phyloP scores from a whole-genome alignment of 805 yeast genomes.

The Candida tibetensis region DNA sequence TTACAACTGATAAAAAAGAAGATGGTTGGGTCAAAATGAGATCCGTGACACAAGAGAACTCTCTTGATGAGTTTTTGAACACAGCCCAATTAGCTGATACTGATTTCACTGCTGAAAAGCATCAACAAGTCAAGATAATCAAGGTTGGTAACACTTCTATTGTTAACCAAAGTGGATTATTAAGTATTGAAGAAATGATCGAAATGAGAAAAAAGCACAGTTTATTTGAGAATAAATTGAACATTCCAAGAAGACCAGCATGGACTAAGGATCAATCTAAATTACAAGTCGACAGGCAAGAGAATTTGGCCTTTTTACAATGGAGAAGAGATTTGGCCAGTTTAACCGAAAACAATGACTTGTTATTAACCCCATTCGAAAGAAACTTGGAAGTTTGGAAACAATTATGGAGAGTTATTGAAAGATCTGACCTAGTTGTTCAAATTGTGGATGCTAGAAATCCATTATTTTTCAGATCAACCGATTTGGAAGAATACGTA shows the following conservation, averaged over 20 bases:
- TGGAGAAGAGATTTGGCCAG: constrained; percentile 92
- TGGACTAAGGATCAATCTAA: constrained; percentile 77
- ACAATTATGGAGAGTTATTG: constrained; percentile 97
- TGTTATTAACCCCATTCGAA: constrained; percentile 92
- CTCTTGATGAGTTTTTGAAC: constrained; percentile 89
- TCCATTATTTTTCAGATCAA: constrained; percentile 85
- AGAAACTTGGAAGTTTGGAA: constrained; percentile 97
- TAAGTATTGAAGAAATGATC: constrained; percentile 65
- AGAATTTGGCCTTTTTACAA: constrained; percentile 83
- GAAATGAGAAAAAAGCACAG: constrained; percentile 60
- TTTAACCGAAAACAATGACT: constrained; percentile 79
- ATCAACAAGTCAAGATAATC: constrained; percentile 79
- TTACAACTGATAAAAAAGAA: constrained; percentile 80
- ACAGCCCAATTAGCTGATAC: constrained; percentile 96
- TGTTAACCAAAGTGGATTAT: constrained; percentile 43
- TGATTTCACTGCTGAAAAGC: constrained; percentile 90
- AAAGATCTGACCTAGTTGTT: constrained; percentile 88
- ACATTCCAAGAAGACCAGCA: constrained; percentile 88
- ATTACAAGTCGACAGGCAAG: constrained; percentile 77
- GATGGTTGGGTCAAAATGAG: constrained; percentile 87
- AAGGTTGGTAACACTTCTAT: constrained; percentile 57
- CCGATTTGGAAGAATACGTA: constrained; percentile 83
- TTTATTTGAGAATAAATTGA: constrained; percentile 65
- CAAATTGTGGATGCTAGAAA: constrained; percentile 98
- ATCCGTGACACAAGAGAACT: constrained; percentile 92